A percentile compares a stretch with the other conserved stretches of the same genome.
phyloP scores from a whole-genome alignment of 768 basidiomycete species.

The Termitomyces sp. region DNA sequence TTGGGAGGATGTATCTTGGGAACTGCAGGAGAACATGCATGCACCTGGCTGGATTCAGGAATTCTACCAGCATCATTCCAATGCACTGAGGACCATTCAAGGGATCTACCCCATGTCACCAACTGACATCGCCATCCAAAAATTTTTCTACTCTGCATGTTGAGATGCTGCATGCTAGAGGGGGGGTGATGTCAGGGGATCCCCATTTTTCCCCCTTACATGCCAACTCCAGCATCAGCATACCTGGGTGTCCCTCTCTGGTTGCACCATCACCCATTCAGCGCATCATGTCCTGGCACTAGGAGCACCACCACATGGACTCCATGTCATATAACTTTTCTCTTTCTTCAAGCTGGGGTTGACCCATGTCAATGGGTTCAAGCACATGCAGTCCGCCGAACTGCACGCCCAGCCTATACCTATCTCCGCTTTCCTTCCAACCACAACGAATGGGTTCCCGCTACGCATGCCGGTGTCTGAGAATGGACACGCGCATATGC shows the following conservation, averaged over 20 bases:
- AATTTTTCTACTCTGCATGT: too few species aligned
- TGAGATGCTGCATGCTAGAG: too few species aligned
- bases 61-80: too few species aligned
- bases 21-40: too few species aligned
- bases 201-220: too few species aligned
- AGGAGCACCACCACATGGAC: constrained; percentile 91
- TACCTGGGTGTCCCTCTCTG: constrained; percentile 34
- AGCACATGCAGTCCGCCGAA: too few species aligned
- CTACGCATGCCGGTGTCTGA: constrained; percentile 8
- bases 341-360: constrained; percentile 85
- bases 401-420: constrained; percentile 59
- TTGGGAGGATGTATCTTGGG: too few species aligned
- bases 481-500: constrained; percentile 12
- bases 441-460: constrained; percentile 22
- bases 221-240: constrained; percentile 34
- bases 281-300: constrained; percentile 33
- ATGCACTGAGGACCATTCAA: too few species aligned
- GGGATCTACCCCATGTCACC: too few species aligned
- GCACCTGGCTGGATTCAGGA: too few species aligned
- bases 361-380: constrained; percentile 5
- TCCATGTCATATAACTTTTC: constrained; percentile 94
- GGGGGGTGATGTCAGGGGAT: too few species aligned
- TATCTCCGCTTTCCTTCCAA: constrained; percentile 35
- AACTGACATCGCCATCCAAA: too few species aligned
- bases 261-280: constrained; percentile 9